Evolutionary conservation across 305 asterid species (phyloP), one percentile per base, ranked within the genome.

Genomic region (Fraxinus latifolia): DNA sequence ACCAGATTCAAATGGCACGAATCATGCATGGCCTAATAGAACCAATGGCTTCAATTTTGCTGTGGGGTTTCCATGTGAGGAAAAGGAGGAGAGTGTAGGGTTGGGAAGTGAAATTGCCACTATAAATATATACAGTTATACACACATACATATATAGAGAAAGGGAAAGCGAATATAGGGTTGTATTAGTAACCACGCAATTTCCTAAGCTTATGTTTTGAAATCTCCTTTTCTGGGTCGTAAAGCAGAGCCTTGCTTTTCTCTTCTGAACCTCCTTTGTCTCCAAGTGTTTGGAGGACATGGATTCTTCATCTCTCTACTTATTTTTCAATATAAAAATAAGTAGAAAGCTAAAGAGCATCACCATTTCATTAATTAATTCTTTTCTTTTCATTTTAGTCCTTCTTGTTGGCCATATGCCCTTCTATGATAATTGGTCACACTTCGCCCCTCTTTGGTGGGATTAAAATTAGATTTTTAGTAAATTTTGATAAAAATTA

Each of bases 281-380:
- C 93, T 78, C 36, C 81, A 83, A 83, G 91, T 82, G 92, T 85
- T 90, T 90, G 93, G 93, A 86, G 85, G 82, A 86, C 85, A 78
- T 87, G 89, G 93, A 89, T 89, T 89, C 92, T 86, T 81, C 86
- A 17, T 74, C 78, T 80, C 72, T 80, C 67, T 27, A 42, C 15
- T 37, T 75, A 62, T 71, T 79, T 78, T 32, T 75, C 14, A 76
- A 75, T 7, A 34, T 0, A 19, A 15, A 23, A 76, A 31, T 74
- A 15, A 44, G 73, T 77, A 86, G 83, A 71, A 88, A 85, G 77
- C 74, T 81, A 71, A 72, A 53, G 23, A 7, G 12, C 33, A 8
- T 62, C 23, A 60, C 71, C 29, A 19, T 15, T 4, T 15, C 19
- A 47, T 47, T 14, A 47, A 47, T 47, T 47, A 14, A 3, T 47